Base-by-base conservation (phyloP, 176 grass and related monocot species). In the Cenchrus fungigraminus region DNA sequence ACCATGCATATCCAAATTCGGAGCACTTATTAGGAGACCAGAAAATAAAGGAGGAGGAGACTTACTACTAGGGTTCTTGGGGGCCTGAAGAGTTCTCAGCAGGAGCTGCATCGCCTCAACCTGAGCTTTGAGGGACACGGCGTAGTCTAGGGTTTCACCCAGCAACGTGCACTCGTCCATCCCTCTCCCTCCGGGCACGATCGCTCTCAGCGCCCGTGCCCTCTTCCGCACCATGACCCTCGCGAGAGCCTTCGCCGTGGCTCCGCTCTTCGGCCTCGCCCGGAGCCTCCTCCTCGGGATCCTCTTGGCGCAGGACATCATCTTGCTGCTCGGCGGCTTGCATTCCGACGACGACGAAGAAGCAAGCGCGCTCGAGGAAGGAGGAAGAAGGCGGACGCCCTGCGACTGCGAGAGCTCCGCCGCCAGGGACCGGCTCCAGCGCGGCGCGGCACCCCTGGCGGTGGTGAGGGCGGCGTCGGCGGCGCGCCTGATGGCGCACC, bases 71-170 rank as follows among this genome's bases (percentile, higher is more conserved):
- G 76, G 44, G 37, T 74, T 83, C 19, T 52, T 91, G 8, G 74
- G 53, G 22, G 40, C 79, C 77, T 95, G 74, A 28, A 94, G 86
- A 74, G 71, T 58, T 61, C 75, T 93, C 55, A 93, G 12, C 12
- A 97, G 77, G 49, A 80, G 69, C 79, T 85, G 84, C 92, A 97
- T 97, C 64, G 91, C 65, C 14, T 97, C 95, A 4, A 93, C 89
- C 51, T 98, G 95, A 76, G 87, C 91, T 80, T 83, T 88, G 9
- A 98, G 91, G 0, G 86, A 91, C 76, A 84, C 60, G 19, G 86
- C 82, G 29, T 98, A 95, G 83, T 98, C 93, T 37, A 98, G 25
- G 40, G 95, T 90, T 87, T 98, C 85, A 62, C 90, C 83, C 15
- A 95, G 78, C 83, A 98, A 68, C 71, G 87, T 88, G 81, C 71